Conservation (phyloP, 1,139 yeast species). For the Magnusiomyces ingens region DNA sequence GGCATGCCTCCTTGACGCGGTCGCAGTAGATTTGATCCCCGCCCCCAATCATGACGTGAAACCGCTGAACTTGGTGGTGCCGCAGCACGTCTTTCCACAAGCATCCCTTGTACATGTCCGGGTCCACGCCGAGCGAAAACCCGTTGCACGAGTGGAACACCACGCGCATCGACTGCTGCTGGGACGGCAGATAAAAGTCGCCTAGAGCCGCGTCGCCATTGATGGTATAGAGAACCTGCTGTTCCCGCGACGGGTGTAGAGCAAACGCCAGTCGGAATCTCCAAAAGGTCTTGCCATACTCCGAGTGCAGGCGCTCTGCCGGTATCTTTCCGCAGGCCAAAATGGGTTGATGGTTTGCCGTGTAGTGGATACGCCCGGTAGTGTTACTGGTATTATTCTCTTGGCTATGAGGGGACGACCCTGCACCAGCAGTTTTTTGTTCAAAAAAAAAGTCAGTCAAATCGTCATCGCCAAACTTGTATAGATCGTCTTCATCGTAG, state of each 20-base stretch:
- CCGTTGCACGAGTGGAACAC: constrained; percentile 88
- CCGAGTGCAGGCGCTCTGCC: constrained; percentile 20
- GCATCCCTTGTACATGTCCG: constrained; percentile 62
- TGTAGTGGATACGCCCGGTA: no score
- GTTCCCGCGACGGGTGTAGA: constrained; percentile 7
- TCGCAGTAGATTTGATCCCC: constrained; percentile 95
- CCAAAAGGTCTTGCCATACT: constrained; percentile 51
- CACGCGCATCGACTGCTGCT: constrained; percentile 62
- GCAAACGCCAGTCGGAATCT: constrained; percentile 50
- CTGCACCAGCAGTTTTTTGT: no score
- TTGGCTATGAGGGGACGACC: no score
- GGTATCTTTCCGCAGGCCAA: no score
- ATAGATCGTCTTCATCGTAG: no score
- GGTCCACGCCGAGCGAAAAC: constrained; percentile 70
- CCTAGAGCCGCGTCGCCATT: constrained; percentile 41
- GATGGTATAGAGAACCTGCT: constrained; percentile 28
- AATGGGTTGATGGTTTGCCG: no score
- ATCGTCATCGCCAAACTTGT: no score
- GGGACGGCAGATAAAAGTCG: constrained; percentile 53
- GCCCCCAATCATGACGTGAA: constrained; percentile 95
- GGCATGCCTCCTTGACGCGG: constrained; percentile 53
- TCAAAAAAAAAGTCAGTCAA: no score
- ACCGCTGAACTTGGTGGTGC: constrained; percentile 54
- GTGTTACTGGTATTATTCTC: no score
- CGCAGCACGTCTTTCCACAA: constrained; percentile 79